Percentiles rank a stretch among this genome's conserved stretches.
Evolutionary conservation across 352 stramenopile species (phyloP).

Genomic region (Globisporangium splendens): DNA sequence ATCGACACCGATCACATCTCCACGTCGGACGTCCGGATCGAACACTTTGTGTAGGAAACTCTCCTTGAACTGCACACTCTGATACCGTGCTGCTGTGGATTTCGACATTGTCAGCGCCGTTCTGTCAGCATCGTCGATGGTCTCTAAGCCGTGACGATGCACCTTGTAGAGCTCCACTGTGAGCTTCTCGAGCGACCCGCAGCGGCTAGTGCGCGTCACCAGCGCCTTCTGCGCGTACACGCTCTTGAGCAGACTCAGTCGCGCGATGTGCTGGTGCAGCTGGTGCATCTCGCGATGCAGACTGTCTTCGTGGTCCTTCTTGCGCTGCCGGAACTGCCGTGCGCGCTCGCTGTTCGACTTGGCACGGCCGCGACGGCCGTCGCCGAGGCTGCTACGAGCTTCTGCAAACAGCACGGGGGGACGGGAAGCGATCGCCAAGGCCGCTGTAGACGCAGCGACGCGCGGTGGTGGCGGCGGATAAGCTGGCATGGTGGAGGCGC

Average conservation of each 20-base stretch:
- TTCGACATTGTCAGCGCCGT: background rate
- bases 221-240: background rate
- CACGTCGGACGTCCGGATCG: slow-evolving; percentile 10
- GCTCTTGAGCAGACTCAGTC: background rate
- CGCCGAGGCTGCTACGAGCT: too few relatives aligned
- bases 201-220: background rate
- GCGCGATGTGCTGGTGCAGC: background rate
- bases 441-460: too few relatives aligned
- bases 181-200: background rate
- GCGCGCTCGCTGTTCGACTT: background rate
- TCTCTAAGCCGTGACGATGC: background rate
- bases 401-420: too few relatives aligned
- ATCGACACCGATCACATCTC: slow-evolving; percentile 14
- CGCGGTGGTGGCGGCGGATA: too few relatives aligned
- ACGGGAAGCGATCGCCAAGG: background rate
- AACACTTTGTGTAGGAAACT: slow-evolving; percentile 16
- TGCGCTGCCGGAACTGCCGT: background rate
- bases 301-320: background rate
- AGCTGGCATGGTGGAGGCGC: too few relatives aligned
- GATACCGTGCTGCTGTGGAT: background rate
- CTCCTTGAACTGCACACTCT: slow-evolving; percentile 4
- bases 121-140: background rate
- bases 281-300: background rate
- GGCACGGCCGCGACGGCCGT: too few relatives aligned
- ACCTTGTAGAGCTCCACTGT: background rate